phyloP scores from a whole-genome alignment of 306 rosid genomes.

The Vicia sativa region DNA sequence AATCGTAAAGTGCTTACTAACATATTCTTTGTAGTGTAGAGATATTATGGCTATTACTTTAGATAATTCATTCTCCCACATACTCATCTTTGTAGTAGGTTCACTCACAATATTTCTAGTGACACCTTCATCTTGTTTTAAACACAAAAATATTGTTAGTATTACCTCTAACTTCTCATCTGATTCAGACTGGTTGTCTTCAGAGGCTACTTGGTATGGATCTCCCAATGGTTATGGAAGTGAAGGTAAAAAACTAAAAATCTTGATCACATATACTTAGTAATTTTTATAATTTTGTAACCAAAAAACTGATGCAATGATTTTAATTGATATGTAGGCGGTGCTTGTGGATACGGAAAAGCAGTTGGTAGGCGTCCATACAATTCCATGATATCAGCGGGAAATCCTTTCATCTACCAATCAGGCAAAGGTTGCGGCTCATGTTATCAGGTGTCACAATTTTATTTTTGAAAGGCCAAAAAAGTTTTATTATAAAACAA shows the following conservation, averaged over 20 bases:
- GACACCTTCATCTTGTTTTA: conserved; percentile 48
- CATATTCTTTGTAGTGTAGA: background rate
- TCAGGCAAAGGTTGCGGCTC: conserved; percentile 78
- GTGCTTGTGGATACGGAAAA: conserved; percentile 74
- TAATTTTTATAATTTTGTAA: no score
- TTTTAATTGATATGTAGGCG: conserved; percentile 45
- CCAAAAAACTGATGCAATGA: background rate
- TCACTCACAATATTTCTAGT: conserved; percentile 34
- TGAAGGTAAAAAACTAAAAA: conserved; percentile 44
- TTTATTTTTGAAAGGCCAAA: no score
- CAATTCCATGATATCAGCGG: conserved; percentile 58
- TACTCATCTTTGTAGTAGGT: conserved; percentile 9
- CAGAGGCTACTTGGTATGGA: conserved; percentile 80
- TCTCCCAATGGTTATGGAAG: conserved; percentile 60
- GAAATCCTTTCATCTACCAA: conserved; percentile 58
- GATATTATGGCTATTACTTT: conserved; percentile 38
- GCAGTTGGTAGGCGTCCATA: conserved; percentile 65
- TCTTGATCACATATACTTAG: background rate
- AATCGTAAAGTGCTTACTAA: conserved; percentile 17
- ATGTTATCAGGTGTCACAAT: conserved; percentile 62
- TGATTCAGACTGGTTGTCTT: conserved; percentile 45
- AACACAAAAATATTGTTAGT: conserved; percentile 45
- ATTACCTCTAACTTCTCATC: conserved; percentile 38
- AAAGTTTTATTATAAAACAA: no score
- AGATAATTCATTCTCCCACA: conserved; percentile 9